A percentile compares a stretch with the other conserved stretches of the same genome.
phyloP scores from a whole-genome alignment of 2,329 filamentous ascomycete species.

The Fonsecaea erecta region DNA sequence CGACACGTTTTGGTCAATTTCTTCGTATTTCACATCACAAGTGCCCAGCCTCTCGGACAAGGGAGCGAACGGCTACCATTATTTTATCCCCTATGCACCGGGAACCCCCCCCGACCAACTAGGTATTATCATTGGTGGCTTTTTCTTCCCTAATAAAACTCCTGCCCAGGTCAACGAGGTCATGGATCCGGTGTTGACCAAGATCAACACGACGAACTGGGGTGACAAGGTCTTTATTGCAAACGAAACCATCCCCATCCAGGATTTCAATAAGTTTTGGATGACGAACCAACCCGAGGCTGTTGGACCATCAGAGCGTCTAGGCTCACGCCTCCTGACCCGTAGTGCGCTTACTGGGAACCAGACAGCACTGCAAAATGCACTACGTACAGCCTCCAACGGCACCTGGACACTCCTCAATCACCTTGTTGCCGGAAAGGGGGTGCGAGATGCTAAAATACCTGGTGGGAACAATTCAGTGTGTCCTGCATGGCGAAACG shows the following conservation, averaged over 20 bases:
- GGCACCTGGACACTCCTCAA: background rate
- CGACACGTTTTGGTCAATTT: conserved; percentile 3
- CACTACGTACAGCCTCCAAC: background rate
- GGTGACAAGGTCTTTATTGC: background rate
- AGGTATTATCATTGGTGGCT: background rate
- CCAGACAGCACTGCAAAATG: background rate
- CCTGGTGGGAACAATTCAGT: background rate
- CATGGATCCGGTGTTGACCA: background rate
- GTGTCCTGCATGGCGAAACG: background rate
- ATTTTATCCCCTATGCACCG: background rate
- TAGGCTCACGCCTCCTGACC: background rate
- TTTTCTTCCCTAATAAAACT: background rate
- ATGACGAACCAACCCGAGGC: conserved; percentile 1
- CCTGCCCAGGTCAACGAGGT: background rate
- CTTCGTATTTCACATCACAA: background rate
- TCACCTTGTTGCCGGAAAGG: background rate
- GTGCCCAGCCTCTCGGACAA: background rate
- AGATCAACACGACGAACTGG: background rate
- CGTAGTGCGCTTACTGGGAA: background rate
- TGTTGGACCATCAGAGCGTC: background rate
- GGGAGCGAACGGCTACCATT: conserved; percentile 3
- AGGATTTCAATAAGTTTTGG: background rate
- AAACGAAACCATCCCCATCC: background rate
- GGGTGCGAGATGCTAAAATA: background rate
- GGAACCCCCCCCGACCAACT: background rate